Evolutionary conservation across 169 alveolate species (phyloP).

Genomic region (Plasmodium vivax): DNA sequence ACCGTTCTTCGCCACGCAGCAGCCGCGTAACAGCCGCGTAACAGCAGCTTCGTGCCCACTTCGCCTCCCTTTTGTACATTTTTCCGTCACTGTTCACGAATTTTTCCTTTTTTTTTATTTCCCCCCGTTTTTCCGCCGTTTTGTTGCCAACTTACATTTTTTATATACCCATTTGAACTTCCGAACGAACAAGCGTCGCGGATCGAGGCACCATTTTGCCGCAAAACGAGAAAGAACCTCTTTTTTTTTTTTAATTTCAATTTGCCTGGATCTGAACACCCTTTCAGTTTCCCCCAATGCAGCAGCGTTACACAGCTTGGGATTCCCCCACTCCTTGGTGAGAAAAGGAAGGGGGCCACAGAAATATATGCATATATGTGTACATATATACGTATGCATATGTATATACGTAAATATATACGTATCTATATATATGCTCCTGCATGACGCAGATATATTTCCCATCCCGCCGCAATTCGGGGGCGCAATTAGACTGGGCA

Average conservation of each 20-base stretch:
- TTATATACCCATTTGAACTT: neutral
- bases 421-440: neutral
- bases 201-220: neutral
- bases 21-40: neutral
- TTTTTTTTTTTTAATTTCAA: neutral
- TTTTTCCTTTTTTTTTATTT: neutral
- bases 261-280: neutral
- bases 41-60: neutral
- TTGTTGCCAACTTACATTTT: neutral
- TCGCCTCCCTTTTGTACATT: neutral
- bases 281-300: neutral
- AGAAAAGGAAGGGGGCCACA: slow-evolving; percentile 3
- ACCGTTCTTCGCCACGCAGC: neutral
- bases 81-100: neutral
- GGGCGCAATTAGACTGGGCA: neutral
- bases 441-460: neutral
- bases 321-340: neutral
- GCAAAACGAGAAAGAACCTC: neutral
- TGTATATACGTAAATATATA: no score
- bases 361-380: neutral
- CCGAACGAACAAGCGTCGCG: neutral
- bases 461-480: neutral
- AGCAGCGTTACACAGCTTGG: neutral
- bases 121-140: neutral
- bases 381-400: neutral